Conservation (phyloP, 164 flowering plant genomes). For the Warburgia ugandensis region DNA sequence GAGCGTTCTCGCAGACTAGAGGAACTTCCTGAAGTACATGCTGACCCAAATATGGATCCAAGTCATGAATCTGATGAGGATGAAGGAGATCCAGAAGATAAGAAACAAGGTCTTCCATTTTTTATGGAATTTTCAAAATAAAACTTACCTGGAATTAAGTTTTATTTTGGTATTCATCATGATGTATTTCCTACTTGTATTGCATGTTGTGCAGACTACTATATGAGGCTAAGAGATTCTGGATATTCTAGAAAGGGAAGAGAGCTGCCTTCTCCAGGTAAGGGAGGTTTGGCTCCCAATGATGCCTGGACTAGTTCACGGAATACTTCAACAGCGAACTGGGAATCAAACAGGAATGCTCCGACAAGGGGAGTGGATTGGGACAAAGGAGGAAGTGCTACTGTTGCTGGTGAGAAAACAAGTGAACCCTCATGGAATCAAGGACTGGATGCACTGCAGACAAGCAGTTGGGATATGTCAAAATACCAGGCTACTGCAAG, state of each 20-base stretch:
- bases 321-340: constrained; percentile 24
- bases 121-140: background rate
- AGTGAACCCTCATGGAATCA: constrained; percentile 38
- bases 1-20: constrained; percentile 80
- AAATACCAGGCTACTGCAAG: constrained; percentile 10
- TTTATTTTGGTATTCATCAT: background rate
- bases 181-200: no score
- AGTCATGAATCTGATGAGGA: constrained; percentile 80
- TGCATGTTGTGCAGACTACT: constrained; percentile 37
- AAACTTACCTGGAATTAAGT: background rate
- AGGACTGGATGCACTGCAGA: constrained; percentile 30
- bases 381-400: constrained; percentile 24
- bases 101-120: constrained; percentile 41
- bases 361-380: constrained; percentile 30
- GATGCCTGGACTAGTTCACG: constrained; percentile 48
- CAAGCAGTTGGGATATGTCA: constrained; percentile 30
- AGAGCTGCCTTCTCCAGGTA: constrained; percentile 51
- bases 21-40: constrained; percentile 77
- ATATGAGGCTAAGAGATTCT: constrained; percentile 37
- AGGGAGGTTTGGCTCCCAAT: constrained; percentile 30
- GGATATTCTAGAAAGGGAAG: constrained; percentile 42
- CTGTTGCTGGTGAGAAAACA: constrained; percentile 23
- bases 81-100: constrained; percentile 47
- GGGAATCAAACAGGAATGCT: constrained; percentile 42
- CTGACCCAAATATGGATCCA: constrained; percentile 94